phyloP scores from a whole-genome alignment of 2,329 filamentous ascomycete species.

The Paraphoma sp. region DNA sequence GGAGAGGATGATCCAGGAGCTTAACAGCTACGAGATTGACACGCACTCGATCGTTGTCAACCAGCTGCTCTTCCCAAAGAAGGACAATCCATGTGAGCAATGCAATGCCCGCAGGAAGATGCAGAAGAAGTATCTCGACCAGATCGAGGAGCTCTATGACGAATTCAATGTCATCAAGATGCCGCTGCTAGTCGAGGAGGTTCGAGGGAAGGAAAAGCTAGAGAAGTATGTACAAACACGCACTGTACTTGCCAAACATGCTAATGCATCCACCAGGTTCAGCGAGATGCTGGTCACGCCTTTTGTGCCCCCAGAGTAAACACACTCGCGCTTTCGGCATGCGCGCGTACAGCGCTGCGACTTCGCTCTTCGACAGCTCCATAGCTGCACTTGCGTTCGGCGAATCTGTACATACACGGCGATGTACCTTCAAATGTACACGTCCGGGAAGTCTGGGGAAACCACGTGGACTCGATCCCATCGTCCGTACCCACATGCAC shows the following conservation, averaged over 20 bases:
- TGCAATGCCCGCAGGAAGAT: conserved; percentile 95
- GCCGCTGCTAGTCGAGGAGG: conserved; percentile 94
- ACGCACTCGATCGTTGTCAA: conserved; percentile 98
- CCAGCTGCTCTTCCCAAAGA: conserved; percentile 91
- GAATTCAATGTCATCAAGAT: conserved; percentile 99
- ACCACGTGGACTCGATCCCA: conserved; percentile 9
- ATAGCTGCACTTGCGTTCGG: not conserved
- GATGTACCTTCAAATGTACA: not conserved
- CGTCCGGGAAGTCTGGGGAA: not conserved
- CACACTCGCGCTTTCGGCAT: not conserved
- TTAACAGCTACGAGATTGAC: conserved; percentile 91
- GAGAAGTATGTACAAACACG: conserved; percentile 64
- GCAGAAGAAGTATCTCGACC: conserved; percentile 99
- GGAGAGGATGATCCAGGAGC: conserved; percentile 99
- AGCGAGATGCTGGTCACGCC: conserved; percentile 83
- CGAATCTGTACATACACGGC: conserved; percentile 4
- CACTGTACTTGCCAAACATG: not conserved
- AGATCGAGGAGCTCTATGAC: conserved; percentile 98
- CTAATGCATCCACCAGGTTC: conserved; percentile 58
- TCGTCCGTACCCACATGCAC: conserved; percentile 2
- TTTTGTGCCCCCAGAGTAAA: conserved; percentile 68
- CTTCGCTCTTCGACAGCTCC: not conserved
- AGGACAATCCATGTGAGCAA: conserved; percentile 87
- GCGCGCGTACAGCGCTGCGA: not conserved
- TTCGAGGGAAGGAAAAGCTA: conserved; percentile 90